phyloP scores from a whole-genome alignment of 192 early-diverging fungal genomes.

The Dimargaris cristalligena region DNA sequence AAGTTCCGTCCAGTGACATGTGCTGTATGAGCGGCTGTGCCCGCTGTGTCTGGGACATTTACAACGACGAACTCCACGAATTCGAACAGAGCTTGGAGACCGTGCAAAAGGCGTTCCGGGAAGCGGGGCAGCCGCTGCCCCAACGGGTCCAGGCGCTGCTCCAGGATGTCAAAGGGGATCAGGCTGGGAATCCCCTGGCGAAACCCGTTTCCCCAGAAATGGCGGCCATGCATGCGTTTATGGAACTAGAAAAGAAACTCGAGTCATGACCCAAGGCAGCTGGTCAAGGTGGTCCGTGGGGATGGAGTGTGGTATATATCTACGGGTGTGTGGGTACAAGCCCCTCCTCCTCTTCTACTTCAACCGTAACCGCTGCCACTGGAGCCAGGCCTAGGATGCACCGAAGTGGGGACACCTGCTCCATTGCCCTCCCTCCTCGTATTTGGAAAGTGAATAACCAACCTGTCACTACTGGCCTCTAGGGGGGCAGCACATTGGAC shows the following conservation, averaged over 20 bases:
- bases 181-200: background rate
- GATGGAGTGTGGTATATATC: too few relatives aligned
- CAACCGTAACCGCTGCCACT: too few relatives aligned
- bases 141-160: background rate
- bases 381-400: too few relatives aligned
- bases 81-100: background rate
- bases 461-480: too few relatives aligned
- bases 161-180: background rate
- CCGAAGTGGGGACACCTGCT: too few relatives aligned
- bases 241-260: background rate
- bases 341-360: too few relatives aligned
- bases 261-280: too few relatives aligned
- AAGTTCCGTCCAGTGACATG: constrained; percentile 5
- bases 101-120: background rate
- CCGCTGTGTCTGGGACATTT: constrained; percentile 17
- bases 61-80: constrained; percentile 16
- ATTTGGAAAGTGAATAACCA: too few relatives aligned
- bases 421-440: too few relatives aligned
- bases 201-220: background rate
- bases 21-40: constrained; percentile 18
- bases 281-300: too few relatives aligned
- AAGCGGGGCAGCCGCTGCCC: background rate
- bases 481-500: too few relatives aligned
- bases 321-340: too few relatives aligned
- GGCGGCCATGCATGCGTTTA: background rate